Evolutionary conservation across 345 rosid genomes (phyloP).

Genomic region (Eucalyptus microcorys): DNA sequence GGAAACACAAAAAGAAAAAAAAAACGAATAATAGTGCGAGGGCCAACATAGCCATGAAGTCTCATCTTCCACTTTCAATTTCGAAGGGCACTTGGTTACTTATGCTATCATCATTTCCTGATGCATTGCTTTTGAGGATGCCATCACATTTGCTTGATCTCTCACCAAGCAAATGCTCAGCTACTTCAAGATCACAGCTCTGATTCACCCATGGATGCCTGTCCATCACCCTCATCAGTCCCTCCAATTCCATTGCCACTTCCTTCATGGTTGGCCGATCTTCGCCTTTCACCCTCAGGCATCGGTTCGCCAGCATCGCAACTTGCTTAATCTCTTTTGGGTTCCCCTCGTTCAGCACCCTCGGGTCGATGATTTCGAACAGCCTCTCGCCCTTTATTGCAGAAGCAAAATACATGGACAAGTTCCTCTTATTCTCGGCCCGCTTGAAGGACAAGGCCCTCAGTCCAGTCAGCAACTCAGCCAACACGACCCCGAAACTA

Average conservation of each 20-base stretch:
- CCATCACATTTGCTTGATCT: background rate
- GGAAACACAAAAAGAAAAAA: too few species aligned
- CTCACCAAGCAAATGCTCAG: background rate
- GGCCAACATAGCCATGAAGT: background rate
- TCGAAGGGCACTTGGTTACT: background rate
- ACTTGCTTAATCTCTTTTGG: conserved; percentile 2
- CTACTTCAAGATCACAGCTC: background rate
- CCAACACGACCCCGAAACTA: background rate
- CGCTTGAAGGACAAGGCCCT: conserved; percentile 1
- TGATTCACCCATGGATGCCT: conserved; percentile 3
- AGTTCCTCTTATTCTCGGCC: background rate
- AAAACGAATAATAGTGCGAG: background rate
- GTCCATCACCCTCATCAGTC: background rate
- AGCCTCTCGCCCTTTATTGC: conserved; percentile 12
- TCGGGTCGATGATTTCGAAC: conserved; percentile 8
- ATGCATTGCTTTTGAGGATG: background rate
- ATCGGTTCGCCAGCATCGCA: conserved; percentile 1
- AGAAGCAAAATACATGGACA: conserved; percentile 7
- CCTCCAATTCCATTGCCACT: conserved; percentile 5
- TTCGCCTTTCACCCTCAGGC: conserved; percentile 14
- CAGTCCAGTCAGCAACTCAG: conserved; percentile 18
- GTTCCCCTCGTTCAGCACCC: background rate
- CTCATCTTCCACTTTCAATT: background rate
- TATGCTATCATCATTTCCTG: background rate
- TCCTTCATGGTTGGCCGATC: conserved; percentile 17